These are phyloP conservation scores for Passalora sequoiae DNA, from an alignment of 2,329 filamentous ascomycete species.

Conservation along the genomic window DNA sequence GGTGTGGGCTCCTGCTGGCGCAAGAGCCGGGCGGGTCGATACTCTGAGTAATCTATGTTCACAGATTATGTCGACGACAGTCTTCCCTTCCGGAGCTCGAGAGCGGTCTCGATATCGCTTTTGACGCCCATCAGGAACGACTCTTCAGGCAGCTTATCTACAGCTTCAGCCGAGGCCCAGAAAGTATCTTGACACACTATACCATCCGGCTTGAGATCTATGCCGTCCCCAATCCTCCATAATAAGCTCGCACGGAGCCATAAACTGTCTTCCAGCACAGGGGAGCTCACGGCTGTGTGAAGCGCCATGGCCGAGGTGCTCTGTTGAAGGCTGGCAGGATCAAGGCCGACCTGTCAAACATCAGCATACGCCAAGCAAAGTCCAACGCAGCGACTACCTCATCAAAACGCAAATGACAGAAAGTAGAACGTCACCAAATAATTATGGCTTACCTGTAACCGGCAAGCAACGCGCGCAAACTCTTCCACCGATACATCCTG, in stretches of 20 bases:
- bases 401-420: too few relatives aligned
- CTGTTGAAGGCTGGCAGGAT: slow-evolving; percentile 11
- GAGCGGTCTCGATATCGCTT: slow-evolving; percentile 11
- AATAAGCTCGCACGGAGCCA: slow-evolving; percentile 17
- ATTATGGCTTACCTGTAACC: too few relatives aligned
- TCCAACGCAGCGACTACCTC: too few relatives aligned
- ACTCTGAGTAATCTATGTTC: too few relatives aligned
- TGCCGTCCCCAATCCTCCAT: slow-evolving; percentile 12
- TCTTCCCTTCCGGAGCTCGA: slow-evolving; percentile 12
- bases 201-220: slow-evolving; percentile 6
- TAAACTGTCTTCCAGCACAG: slow-evolving; percentile 11
- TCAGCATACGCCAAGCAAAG: too few relatives aligned
- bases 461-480: slow-evolving; percentile 14
- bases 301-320: slow-evolving; percentile 15
- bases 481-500: slow-evolving; percentile 17
- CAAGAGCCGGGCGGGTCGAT: too few relatives aligned
- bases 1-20: too few relatives aligned
- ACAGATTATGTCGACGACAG: too few relatives aligned
- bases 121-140: slow-evolving; percentile 15
- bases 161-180: slow-evolving; percentile 12
- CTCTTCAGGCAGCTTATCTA: slow-evolving; percentile 8
- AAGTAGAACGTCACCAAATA: too few relatives aligned
- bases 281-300: slow-evolving; percentile 14
- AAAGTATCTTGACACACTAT: slow-evolving; percentile 11
- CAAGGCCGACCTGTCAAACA: too few relatives aligned